Percentiles rank a stretch among this genome's conserved stretches.
phyloP scores from a whole-genome alignment of 352 stramenopile genomes.

The Phytophthora hibernalis region DNA sequence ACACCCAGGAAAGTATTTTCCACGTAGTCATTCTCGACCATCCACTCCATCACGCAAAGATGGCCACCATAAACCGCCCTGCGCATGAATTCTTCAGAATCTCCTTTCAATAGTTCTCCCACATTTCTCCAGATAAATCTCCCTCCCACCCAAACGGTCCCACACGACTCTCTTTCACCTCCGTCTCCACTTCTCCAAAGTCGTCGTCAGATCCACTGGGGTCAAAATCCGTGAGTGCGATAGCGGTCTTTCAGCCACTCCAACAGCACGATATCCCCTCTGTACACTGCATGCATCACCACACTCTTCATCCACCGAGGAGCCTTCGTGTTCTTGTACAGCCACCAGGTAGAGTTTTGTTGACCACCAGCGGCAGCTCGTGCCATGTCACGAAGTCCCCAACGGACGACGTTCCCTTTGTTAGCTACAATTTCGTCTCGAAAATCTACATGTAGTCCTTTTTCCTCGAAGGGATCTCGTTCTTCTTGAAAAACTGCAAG shows the following conservation, averaged over 20 bases:
- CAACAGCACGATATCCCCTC: slow-evolving; percentile 1
- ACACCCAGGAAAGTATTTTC: background rate
- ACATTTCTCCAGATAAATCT: background rate
- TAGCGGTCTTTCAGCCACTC: slow-evolving; percentile 1
- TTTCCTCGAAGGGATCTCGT: background rate
- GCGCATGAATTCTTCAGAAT: slow-evolving; percentile 12
- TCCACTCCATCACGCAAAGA: slow-evolving; percentile 7
- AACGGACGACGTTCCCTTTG: background rate
- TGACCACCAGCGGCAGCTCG: background rate
- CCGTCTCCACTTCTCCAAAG: background rate
- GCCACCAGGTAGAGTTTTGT: background rate
- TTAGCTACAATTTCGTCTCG: slow-evolving; percentile 6
- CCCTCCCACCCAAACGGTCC: background rate
- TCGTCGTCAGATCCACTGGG: background rate
- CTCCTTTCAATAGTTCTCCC: background rate
- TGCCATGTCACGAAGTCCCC: slow-evolving; percentile 3
- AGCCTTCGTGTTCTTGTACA: slow-evolving; percentile 2
- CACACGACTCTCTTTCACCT: too few relatives aligned
- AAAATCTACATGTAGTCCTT: background rate
- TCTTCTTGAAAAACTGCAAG: slow-evolving; percentile 1
- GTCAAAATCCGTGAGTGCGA: background rate
- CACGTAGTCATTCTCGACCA: slow-evolving; percentile 12
- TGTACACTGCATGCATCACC: background rate
- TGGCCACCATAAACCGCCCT: background rate
- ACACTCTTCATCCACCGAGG: background rate